Evolutionary conservation across 805 yeast species (phyloP).

Genomic region (Metschnikowia cerradonensis): DNA sequence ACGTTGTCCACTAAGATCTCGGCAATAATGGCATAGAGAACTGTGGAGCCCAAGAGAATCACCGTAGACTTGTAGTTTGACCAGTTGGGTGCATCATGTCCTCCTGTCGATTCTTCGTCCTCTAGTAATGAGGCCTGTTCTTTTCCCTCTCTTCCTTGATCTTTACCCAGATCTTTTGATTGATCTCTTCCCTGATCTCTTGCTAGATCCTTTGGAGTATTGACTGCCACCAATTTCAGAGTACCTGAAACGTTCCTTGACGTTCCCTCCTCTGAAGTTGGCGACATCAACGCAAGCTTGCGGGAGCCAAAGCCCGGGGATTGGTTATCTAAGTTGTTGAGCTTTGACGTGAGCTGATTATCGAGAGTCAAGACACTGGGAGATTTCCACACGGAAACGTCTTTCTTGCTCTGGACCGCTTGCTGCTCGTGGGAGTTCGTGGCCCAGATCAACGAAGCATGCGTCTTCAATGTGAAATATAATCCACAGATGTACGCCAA

Average conservation of each 20-base stretch:
- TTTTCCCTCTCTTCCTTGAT: background rate
- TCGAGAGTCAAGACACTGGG: constrained; percentile 38
- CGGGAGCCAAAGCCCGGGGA: background rate
- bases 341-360: background rate
- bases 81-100: constrained; percentile 98
- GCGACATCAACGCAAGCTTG: background rate
- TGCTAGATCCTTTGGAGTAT: background rate
- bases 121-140: background rate
- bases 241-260: background rate
- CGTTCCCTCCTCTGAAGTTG: background rate
- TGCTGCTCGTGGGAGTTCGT: constrained; percentile 37
- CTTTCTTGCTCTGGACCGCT: constrained; percentile 21
- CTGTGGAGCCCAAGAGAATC: constrained; percentile 77
- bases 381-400: constrained; percentile 24
- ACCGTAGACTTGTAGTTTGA: constrained; percentile 77
- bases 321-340: background rate
- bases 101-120: constrained; percentile 36
- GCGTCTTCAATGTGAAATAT: constrained; percentile 90
- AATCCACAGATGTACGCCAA: constrained; percentile 84
- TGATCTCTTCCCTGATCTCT: background rate
- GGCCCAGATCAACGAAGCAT: constrained; percentile 95
- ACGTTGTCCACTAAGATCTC: constrained; percentile 91
- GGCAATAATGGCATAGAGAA: constrained; percentile 88
- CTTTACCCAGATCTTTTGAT: too few relatives aligned
- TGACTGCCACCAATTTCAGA: background rate